phyloP scores from a whole-genome alignment of 768 basidiomycete species.

The Lactarius trivialis region DNA sequence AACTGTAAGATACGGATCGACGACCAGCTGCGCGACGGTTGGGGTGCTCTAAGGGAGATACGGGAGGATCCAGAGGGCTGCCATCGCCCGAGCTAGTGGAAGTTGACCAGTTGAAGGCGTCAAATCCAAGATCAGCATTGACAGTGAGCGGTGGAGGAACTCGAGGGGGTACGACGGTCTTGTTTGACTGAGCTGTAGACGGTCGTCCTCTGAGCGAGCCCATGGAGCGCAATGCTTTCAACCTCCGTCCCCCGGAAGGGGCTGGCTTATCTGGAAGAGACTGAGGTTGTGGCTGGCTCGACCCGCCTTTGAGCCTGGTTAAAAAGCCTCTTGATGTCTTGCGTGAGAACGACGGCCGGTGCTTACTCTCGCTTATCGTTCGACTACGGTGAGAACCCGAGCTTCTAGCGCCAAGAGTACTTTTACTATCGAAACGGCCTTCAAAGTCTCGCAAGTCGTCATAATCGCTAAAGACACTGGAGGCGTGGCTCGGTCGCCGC shows the following conservation, averaged over 20 bases:
- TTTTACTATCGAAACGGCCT: slow-evolving; percentile 76
- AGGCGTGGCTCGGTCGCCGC: slow-evolving; percentile 65
- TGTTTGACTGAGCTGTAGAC: slow-evolving; percentile 26
- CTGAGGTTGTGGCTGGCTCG: slow-evolving; percentile 40
- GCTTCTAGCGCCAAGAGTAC: slow-evolving; percentile 52
- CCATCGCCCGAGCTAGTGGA: slow-evolving; percentile 26
- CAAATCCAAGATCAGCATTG: slow-evolving; percentile 28
- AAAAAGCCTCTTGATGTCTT: slow-evolving; percentile 68
- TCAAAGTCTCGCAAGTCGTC: slow-evolving; percentile 85
- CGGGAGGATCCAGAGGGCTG: slow-evolving; percentile 31
- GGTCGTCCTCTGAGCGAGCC: slow-evolving; percentile 63
- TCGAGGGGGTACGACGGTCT: slow-evolving; percentile 36
- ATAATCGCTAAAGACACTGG: slow-evolving; percentile 75
- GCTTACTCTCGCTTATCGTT: slow-evolving; percentile 31
- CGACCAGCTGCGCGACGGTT: slow-evolving; percentile 47
- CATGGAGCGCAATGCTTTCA: slow-evolving; percentile 77
- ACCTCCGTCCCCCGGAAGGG: slow-evolving; percentile 40
- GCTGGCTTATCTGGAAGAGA: slow-evolving; percentile 37
- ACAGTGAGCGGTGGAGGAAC: slow-evolving; percentile 48
- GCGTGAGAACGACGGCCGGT: slow-evolving; percentile 36
- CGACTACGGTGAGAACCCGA: slow-evolving; percentile 27
- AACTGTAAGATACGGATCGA: slow-evolving; percentile 64
- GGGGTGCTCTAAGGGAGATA: slow-evolving; percentile 22
- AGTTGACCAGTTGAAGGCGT: slow-evolving; percentile 41
- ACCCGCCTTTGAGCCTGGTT: slow-evolving; percentile 48